A percentile compares a stretch with the other conserved stretches of the same genome.
phyloP scores from a whole-genome alignment of 164 flowering plant genomes.

The Vitis rupestris region DNA sequence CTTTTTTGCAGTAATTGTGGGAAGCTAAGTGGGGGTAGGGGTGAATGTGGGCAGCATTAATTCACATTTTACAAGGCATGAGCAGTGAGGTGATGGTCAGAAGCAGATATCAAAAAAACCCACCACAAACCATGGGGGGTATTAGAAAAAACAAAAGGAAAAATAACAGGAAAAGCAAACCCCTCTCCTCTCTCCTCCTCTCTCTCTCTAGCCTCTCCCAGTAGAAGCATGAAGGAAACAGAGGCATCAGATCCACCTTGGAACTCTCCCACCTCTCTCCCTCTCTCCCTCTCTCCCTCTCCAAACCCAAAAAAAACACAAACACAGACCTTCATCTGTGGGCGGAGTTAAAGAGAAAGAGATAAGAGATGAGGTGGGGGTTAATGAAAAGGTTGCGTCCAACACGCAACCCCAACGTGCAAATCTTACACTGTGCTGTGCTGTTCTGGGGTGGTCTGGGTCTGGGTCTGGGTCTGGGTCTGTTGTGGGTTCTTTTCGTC shows the following conservation, averaged over 20 bases:
- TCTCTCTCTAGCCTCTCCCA: not conserved
- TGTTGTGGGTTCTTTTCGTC: no score
- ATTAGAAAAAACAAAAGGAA: not conserved
- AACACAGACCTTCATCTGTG: not conserved
- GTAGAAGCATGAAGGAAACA: not conserved
- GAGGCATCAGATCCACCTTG: slow-evolving; percentile 11
- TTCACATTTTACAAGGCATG: no score
- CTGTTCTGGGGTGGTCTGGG: no score
- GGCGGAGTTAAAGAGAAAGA: no score
- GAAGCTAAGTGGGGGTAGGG: no score
- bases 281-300: not conserved
- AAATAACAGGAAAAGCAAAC: not conserved
- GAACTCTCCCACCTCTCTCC: slow-evolving; percentile 5
- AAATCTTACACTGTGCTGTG: slow-evolving; percentile 7
- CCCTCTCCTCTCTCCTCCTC: not conserved
- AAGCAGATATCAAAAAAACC: not conserved
- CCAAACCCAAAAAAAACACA: not conserved
- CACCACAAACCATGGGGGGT: not conserved
- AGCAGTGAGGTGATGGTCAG: no score
- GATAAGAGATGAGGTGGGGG: no score
- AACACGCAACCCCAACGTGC: slow-evolving; percentile 33
- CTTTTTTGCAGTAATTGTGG: no score
- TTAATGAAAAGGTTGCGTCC: slow-evolving; percentile 15
- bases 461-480: no score
- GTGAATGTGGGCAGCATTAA: no score